These are phyloP conservation scores for Cordyceps pruinosa DNA, from an alignment of 2,329 filamentous ascomycete species.

Conservation along the genomic window DNA sequence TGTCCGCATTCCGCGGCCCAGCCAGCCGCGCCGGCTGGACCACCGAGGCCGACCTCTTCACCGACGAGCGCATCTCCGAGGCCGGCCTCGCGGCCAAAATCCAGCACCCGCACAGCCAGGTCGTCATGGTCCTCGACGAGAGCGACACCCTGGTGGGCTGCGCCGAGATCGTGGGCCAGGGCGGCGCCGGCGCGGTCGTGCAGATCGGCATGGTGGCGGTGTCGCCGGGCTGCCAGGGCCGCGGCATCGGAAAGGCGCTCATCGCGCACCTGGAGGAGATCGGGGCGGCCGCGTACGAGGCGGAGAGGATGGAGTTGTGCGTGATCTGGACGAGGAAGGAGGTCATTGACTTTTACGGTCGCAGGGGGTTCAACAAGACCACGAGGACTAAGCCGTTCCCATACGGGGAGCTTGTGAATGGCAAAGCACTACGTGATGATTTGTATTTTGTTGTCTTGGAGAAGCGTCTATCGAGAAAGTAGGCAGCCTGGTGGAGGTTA, in stretches of 20 bases:
- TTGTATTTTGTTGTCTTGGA: slow-evolving; percentile 35
- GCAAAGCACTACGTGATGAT: slow-evolving; percentile 33
- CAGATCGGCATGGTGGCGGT: slow-evolving; percentile 45
- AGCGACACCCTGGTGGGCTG: slow-evolving; percentile 29
- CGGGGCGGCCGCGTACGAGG: slow-evolving; percentile 28
- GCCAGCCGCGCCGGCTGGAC: slow-evolving; percentile 37
- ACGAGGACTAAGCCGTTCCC: slow-evolving; percentile 36
- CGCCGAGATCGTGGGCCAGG: slow-evolving; percentile 34
- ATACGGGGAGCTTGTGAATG: slow-evolving; percentile 28
- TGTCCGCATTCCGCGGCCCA: slow-evolving; percentile 39
- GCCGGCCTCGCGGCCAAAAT: slow-evolving; percentile 33
- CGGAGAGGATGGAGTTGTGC: slow-evolving; percentile 33
- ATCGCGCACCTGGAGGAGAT: slow-evolving; percentile 23
- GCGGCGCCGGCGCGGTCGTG: slow-evolving; percentile 20
- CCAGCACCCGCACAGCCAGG: slow-evolving; percentile 25
- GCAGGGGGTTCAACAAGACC: slow-evolving; percentile 35
- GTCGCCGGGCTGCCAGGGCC: slow-evolving; percentile 33
- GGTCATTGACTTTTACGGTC: slow-evolving; percentile 38
- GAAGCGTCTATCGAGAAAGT: no score
- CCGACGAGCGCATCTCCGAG: slow-evolving; percentile 36
- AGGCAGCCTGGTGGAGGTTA: no score
- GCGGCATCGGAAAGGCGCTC: slow-evolving; percentile 36
- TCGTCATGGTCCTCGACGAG: slow-evolving; percentile 31
- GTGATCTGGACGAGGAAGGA: slow-evolving; percentile 38
- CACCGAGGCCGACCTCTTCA: slow-evolving; percentile 38